Base-by-base conservation (phyloP, 1,284 basidiomycete genomes). In the Trichosporon ovoides region DNA sequence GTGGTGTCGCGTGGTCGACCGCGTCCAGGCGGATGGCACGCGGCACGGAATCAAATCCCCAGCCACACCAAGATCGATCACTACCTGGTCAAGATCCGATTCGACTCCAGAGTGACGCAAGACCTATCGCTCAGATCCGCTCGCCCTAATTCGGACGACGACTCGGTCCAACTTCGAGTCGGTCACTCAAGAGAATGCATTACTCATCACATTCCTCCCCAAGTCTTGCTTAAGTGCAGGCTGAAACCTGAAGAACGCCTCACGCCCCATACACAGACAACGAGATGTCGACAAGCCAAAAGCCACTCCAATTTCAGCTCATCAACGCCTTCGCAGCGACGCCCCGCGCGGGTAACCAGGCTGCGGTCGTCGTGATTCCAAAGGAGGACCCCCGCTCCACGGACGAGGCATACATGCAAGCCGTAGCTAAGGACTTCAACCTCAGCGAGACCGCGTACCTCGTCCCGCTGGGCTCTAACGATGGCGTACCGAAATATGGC, bases 361-460 rank as follows among this genome's bases (percentile, higher is more conserved):
- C 73, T 13, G 65, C 71, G 1, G 68, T 74, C 6, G 69, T 74
- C 37, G 14, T 73, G 10, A 62, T 74, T 35, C 57, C 59, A 3
- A 36, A 59, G 5, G 37, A 48, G 3, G 66, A 73, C 54, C 63
- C 66, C 7, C 58, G 66, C n/a, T 40, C 61, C 0, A 43, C 12
- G 0, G 66, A 72, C 51, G 67, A 68, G 14, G 59, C 64, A 24
- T 74, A 60, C 56, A 63, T 69, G 57, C 62, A 48, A 22, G 36
- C 53, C 6, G 54, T 67, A 11, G 69, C 71, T 4, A 56, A 59
- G 28, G 73, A 74, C 57, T 72, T 74, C 50, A 65, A 70, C 37
- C 67, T 66, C 24, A 60, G 70, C 22, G 73, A 74, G 55, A 74
- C 73, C 1, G 73, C 73, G 14, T 74, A 60, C 56, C 58, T 72